A percentile compares a stretch with the other conserved stretches of the same genome.
Conservation (phyloP, 306 rosid genomes). For the Lithocarpus polystachyus region DNA sequence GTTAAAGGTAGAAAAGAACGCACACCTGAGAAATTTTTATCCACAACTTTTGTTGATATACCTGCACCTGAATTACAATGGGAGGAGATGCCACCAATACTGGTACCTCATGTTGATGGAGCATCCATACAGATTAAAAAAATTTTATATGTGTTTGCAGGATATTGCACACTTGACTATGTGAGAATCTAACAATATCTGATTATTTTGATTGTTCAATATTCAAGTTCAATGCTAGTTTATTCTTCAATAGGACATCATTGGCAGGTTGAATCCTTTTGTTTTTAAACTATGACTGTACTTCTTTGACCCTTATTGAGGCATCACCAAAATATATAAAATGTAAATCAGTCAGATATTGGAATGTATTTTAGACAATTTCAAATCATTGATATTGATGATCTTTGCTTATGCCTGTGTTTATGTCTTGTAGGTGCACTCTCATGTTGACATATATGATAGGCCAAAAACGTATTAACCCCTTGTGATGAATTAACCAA, state of each 20-base stretch:
- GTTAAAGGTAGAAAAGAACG: constrained; percentile 5
- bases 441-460: constrained; percentile 76
- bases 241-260: neutral
- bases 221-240: neutral
- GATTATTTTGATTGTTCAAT: neutral
- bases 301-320: neutral
- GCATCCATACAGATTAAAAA: constrained; percentile 61
- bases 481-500: no score
- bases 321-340: neutral
- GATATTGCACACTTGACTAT: constrained; percentile 61
- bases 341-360: neutral
- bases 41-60: constrained; percentile 69
- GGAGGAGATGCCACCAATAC: constrained; percentile 78
- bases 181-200: constrained; percentile 38
- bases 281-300: neutral
- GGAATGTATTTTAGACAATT: neutral
- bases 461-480: no score
- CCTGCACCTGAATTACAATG: constrained; percentile 70
- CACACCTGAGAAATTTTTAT: constrained; percentile 33
- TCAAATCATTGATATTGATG: neutral
- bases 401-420: neutral
- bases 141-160: constrained; percentile 65
- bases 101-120: constrained; percentile 87
- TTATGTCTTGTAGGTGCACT: constrained; percentile 61
- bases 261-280: neutral